Conservation (phyloP, 2,329 filamentous ascomycete genomes). For the Dichotomopilus funicola region DNA sequence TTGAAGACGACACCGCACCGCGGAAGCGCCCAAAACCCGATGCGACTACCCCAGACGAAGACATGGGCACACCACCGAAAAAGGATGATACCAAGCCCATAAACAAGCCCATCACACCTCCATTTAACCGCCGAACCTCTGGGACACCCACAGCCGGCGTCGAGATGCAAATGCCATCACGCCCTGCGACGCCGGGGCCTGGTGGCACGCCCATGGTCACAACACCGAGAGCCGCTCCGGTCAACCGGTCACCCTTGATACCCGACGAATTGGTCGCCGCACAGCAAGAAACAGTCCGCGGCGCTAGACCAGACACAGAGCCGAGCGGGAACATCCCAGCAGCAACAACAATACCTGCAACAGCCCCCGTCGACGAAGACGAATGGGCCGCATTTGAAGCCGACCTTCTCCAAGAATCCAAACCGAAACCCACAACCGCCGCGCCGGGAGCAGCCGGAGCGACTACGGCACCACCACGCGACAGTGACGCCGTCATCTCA, state of each 20-base stretch:
- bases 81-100: slow-evolving; percentile 17
- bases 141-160: slow-evolving; percentile 48
- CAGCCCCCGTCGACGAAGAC: slow-evolving; percentile 56
- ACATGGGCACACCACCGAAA: background rate
- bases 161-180: slow-evolving; percentile 57
- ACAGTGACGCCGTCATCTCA: slow-evolving; percentile 54
- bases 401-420: slow-evolving; percentile 53
- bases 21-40: slow-evolving; percentile 43
- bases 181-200: slow-evolving; percentile 48
- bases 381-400: slow-evolving; percentile 87
- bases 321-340: slow-evolving; percentile 14
- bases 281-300: slow-evolving; percentile 5
- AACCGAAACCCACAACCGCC: slow-evolving; percentile 14
- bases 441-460: slow-evolving; percentile 8
- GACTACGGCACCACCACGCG: slow-evolving; percentile 7
- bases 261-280: slow-evolving; percentile 22
- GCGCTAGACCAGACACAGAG: slow-evolving; percentile 15
- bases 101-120: slow-evolving; percentile 34
- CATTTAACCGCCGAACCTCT: slow-evolving; percentile 42
- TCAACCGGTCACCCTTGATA: slow-evolving; percentile 35
- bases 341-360: background rate
- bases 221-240: slow-evolving; percentile 34
- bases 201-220: slow-evolving; percentile 34
- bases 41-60: slow-evolving; percentile 17
- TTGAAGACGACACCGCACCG: slow-evolving; percentile 29